Evolutionary conservation across 176 grass and related monocot genomes (phyloP), one percentile per base, ranked within the genome.

Genomic region (Aegilops sharonensis): DNA sequence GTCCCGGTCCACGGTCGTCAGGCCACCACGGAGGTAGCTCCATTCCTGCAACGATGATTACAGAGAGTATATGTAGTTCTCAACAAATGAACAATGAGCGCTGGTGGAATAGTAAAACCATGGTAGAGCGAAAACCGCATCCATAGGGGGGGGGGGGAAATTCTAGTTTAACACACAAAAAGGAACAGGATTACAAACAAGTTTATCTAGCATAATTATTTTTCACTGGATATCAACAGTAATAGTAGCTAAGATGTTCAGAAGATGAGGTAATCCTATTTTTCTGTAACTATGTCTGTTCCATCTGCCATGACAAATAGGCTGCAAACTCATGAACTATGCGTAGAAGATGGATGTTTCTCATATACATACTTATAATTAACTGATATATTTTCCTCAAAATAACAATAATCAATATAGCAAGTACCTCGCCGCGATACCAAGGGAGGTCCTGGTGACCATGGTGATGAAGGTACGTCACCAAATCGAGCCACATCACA

Each of bases 401-500:
- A 24, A 74, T 9, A 47, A 48, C 2, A 4, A 9, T 1, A 30
- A 30, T 1, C 40, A 5, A 62, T 43, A 61, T 37, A 73, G 15
- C 10, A 83, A 82, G 66, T 85, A 93, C 94, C 89, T 98, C 57
- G 21, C 93, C 93, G 10, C 93, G 93, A 47, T 98, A 98, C 96
- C 96, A 98, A 24, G 96, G 96, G 21, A 98, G 90, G 11, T 89
- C 85, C 20, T 75, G 40, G 66, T 89, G 92, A 2, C 93, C 96
- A 57, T 98, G 96, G 84, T 98, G 96, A 37, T 98, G 96, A 52
- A 98, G 89, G 42, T 98, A 98, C 2, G 96, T 98, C 17, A 98
- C 96, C 27, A 98, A 37, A 54, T 94, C 96, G 11, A 95, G 65
- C 93, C 96, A 98, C 90, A 92, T 88, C 15, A 98, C 86, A 66